Base-by-base conservation (phyloP, 2,329 filamentous ascomycete species). In the Scopulariopsis brevicaulis region DNA sequence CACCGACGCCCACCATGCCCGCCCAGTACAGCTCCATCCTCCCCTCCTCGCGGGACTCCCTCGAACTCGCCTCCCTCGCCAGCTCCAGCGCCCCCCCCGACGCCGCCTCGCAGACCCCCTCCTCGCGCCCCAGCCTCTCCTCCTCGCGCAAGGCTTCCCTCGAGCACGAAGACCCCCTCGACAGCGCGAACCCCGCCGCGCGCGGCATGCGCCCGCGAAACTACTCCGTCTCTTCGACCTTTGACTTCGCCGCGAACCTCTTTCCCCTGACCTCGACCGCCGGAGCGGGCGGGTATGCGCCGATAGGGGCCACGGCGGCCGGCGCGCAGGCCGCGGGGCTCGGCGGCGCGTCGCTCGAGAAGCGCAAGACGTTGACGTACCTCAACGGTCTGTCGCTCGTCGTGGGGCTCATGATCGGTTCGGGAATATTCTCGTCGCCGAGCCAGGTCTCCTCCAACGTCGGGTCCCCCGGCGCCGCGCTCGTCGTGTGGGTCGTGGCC, bases 361-460 rank as follows among this genome's bases (percentile, higher is more conserved):
- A 90, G 70, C 87, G 96, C 76, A 99, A 99, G 76, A 96, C 89
- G 15, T 74, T 99, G 71, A 97, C 94, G 32, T 97, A 93, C 68
- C 69, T 97, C 53, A 99, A 99, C 70, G 94, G 94, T 1, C 72
- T 99, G 59, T 95, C 90, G 25, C 77, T 99, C 59, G 89, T 99
- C 55, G 82, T 97, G 54, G 93, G 94, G 1, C 74, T 99, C 62
- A 95, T 97, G 64, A 97, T 99, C 67, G 94, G 94, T 3, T 95
- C 90, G 25, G 94, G 93, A 15, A 96, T 99, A 66, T 99, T 97
- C 73, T 95, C 90, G 3, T 95, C 90, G 24, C 93, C 93, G 0
- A 91, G 90, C 58, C 90, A 96, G 68, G 93, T 99, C 65, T 96
- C 94, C 71, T 82, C 82, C 58, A 95, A 95, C 69, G 90, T 90